Conservation (phyloP, 1,139 yeast species). For the Kurtzmaniella quercitrusa region DNA sequence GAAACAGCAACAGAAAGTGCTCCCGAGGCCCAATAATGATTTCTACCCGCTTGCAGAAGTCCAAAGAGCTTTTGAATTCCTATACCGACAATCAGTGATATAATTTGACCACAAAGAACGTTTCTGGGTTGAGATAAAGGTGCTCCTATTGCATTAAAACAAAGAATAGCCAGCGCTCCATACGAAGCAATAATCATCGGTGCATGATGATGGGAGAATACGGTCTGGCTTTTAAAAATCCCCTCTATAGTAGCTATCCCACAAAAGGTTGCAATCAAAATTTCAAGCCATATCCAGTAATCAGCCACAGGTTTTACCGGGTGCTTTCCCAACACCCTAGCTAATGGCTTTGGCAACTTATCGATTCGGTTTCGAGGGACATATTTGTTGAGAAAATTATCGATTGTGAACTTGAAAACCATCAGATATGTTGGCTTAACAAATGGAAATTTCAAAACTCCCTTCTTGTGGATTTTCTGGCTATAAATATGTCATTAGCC, state of each 20-base stretch:
- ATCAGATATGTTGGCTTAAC: slow-evolving; percentile 12
- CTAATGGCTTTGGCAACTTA: slow-evolving; percentile 25
- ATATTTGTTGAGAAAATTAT: slow-evolving; percentile 23
- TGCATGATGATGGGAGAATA: slow-evolving; percentile 44
- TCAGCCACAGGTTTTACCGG: slow-evolving; percentile 30
- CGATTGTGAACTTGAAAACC: slow-evolving; percentile 43
- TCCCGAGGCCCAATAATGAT: slow-evolving; percentile 57
- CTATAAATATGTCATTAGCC: too few species aligned
- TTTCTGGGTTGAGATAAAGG: slow-evolving; percentile 71
- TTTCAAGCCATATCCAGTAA: slow-evolving; percentile 45
- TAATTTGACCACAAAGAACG: slow-evolving; percentile 53
- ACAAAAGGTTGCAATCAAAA: slow-evolving; percentile 44
- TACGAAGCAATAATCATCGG: slow-evolving; percentile 60
- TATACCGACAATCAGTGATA: slow-evolving; percentile 52
- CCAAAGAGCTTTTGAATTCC: slow-evolving; percentile 53
- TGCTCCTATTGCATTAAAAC: slow-evolving; percentile 52
- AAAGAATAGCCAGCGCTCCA: slow-evolving; percentile 64
- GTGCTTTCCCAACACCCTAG: slow-evolving; percentile 33
- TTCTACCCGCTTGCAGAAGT: slow-evolving; percentile 32
- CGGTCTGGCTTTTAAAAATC: slow-evolving; percentile 43
- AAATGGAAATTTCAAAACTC: background rate
- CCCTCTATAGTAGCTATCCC: slow-evolving; percentile 53
- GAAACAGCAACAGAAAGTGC: slow-evolving; percentile 57
- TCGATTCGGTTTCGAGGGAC: slow-evolving; percentile 27
- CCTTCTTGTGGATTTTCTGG: too few species aligned